These are phyloP conservation scores for Rhodamnia argentea DNA, from an alignment of 345 rosid genomes.

Conservation along the genomic window DNA sequence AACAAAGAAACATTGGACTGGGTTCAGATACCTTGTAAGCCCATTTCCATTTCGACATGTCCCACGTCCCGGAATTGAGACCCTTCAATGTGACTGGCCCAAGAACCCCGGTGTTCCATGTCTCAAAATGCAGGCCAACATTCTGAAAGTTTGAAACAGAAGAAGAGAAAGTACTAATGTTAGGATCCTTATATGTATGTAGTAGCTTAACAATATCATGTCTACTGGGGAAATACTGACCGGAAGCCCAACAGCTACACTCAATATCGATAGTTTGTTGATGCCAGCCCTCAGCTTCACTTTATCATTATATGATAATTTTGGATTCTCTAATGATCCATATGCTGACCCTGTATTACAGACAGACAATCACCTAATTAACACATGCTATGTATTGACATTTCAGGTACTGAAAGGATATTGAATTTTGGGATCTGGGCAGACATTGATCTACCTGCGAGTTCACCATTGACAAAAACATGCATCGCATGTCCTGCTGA, in stretches of 20 bases:
- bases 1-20: background rate
- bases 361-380: background rate
- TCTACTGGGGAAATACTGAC: constrained; percentile 23
- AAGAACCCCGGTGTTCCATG: constrained; percentile 74
- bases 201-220: background rate
- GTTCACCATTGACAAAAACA: constrained; percentile 71
- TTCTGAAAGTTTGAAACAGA: constrained; percentile 34
- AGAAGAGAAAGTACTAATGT: background rate
- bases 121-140: constrained; percentile 69
- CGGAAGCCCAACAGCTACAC: constrained; percentile 80
- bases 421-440: background rate
- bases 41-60: constrained; percentile 87
- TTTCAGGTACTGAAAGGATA: background rate
- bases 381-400: background rate
- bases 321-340: constrained; percentile 50
- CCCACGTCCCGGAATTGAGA: constrained; percentile 63
- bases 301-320: constrained; percentile 51
- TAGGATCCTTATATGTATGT: background rate
- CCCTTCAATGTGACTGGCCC: constrained; percentile 75
- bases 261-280: constrained; percentile 72
- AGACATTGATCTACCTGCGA: constrained; percentile 9
- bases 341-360: constrained; percentile 46
- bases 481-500: constrained; percentile 84
- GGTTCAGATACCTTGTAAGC: constrained; percentile 66
- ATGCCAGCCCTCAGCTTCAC: constrained; percentile 68